Conservation (phyloP, 768 basidiomycete species). For the Hygrocybe coccinea region DNA sequence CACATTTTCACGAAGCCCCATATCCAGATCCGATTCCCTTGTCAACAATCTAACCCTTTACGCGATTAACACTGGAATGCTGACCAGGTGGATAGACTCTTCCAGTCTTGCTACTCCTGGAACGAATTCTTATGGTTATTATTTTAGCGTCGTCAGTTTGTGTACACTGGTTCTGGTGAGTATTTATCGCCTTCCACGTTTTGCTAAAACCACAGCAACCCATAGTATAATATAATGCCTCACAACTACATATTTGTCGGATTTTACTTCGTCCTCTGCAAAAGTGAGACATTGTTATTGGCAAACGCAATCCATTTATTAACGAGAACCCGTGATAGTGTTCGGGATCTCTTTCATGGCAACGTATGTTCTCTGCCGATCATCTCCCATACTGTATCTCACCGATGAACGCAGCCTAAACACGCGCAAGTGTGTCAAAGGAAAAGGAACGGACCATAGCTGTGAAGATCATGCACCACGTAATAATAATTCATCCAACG, state of each 20-base stretch:
- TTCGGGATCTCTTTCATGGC: slow-evolving; percentile 36
- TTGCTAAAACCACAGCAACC: slow-evolving; percentile 1
- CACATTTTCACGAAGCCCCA: neutral
- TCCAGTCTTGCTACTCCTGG: neutral
- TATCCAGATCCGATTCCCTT: slow-evolving; percentile 55
- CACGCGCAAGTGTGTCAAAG: slow-evolving; percentile 48
- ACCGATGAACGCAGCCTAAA: slow-evolving; percentile 41
- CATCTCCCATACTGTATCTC: neutral
- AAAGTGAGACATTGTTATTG: slow-evolving; percentile 39
- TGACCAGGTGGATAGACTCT: slow-evolving; percentile 46
- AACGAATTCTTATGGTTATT: neutral
- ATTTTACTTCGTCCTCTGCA: slow-evolving; percentile 56
- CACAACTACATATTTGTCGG: slow-evolving; percentile 52
- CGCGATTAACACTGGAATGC: slow-evolving; percentile 55
- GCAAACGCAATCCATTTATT: neutral
- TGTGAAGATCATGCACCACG: neutral
- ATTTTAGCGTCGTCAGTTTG: slow-evolving; percentile 40
- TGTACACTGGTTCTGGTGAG: slow-evolving; percentile 35
- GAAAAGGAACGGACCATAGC: slow-evolving; percentile 43
- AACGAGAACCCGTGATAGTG: slow-evolving; percentile 22
- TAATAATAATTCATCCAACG: slow-evolving; percentile 18
- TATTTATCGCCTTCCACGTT: neutral
- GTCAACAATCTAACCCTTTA: slow-evolving; percentile 54
- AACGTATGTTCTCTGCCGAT: neutral
- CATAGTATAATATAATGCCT: slow-evolving; percentile 50